Base-by-base conservation (phyloP, 2,329 filamentous ascomycete species). In the Alternaria dauci region DNA sequence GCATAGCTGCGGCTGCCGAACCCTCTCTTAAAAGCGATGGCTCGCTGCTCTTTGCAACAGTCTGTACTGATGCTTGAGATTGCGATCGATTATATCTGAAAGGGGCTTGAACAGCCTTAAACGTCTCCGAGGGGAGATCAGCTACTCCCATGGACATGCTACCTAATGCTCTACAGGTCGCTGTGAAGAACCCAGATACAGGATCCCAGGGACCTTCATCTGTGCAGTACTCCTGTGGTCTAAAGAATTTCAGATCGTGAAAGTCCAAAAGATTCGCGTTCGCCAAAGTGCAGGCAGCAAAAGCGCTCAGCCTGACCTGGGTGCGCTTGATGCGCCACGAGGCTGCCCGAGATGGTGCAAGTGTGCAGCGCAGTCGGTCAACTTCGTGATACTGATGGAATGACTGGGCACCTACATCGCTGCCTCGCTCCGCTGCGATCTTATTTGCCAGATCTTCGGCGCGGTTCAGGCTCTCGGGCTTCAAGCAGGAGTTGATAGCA, bases 81-180 rank as follows among this genome's bases (percentile, higher is more conserved):
- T 63, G 61, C n/a, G 50, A 48, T 52, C 59, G 42, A 18, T 60
- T 61, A 25, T 28, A 44, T 30, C 34, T 58, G 39, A 41, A 25
- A 2, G 63, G 59, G 25, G 61, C 44, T 6, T 58, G 51, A 20
- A 60, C 59, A 12, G 78, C 80, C 67, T 79, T 80, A 38, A 83
- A 72, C 9, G 87, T 80, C 28, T 85, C 83, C 9, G 81, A 77
- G 0, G 86, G 86, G 20, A 88, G 79, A 69, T 95, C 92, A 0
- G 90, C 91, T 41, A 95, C 83, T 0, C 91, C 91, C 84, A 94
- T 89, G 62, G 90, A 86, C 57, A 96, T 88, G 47, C 55, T 55
- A 16, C 58, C 53, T 34, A 71, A 34, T n/a, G 65, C 65, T 12
- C n/a, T 94, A 79, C 2, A 96, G 78, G 0, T 92, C 89, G 50